Conservation (phyloP, 768 basidiomycete genomes). For the Scleroderma citrinum region DNA sequence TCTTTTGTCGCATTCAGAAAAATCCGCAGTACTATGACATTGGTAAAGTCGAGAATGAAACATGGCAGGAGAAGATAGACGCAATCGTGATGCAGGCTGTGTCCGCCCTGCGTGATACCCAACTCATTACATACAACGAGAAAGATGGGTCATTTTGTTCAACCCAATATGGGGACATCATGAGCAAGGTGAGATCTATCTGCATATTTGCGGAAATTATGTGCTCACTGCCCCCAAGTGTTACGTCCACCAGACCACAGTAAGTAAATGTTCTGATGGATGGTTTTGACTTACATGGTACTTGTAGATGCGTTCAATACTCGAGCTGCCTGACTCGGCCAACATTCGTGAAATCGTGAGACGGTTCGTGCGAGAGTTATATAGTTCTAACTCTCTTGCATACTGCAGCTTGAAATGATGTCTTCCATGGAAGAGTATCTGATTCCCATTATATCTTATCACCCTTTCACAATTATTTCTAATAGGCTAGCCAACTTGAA, state of each 20-base stretch:
- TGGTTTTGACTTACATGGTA: constrained; percentile 1
- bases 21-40: constrained; percentile 77
- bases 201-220: not conserved
- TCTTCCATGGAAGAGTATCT: constrained; percentile 62
- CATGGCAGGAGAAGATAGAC: constrained; percentile 68
- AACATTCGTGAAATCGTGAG: constrained; percentile 65
- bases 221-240: constrained; percentile 40
- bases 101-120: constrained; percentile 49
- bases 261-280: constrained; percentile 21
- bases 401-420: constrained; percentile 55
- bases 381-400: constrained; percentile 3
- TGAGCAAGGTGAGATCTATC: constrained; percentile 62
- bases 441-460: not conserved
- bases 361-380: not conserved
- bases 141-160: constrained; percentile 42
- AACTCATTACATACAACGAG: constrained; percentile 48
- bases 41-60: constrained; percentile 46
- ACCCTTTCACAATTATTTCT: not conserved
- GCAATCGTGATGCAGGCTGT: constrained; percentile 70
- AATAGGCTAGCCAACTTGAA: constrained; percentile 62
- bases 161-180: constrained; percentile 79
- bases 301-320: constrained; percentile 70
- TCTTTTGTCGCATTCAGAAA: constrained; percentile 78
- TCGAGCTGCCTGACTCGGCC: constrained; percentile 50
- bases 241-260: constrained; percentile 68